phyloP scores from a whole-genome alignment of 1,284 basidiomycete genomes.

The Meripilus lineatus region DNA sequence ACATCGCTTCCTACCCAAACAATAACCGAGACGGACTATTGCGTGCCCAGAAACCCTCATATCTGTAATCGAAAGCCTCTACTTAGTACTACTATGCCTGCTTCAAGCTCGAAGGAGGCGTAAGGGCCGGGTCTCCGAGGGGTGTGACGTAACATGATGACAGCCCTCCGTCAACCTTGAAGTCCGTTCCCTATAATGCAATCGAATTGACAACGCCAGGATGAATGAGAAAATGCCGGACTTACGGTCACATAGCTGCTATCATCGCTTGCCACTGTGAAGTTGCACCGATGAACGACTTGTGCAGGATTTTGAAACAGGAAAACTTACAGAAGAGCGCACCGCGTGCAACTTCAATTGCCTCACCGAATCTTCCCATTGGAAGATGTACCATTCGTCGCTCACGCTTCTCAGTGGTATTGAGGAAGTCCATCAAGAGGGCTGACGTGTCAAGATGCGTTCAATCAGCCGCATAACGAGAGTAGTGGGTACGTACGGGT shows the following conservation, averaged over 20 bases:
- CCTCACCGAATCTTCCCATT: conserved; percentile 96
- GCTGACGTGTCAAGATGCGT: conserved; percentile 40
- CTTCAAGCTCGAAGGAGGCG: conserved; percentile 62
- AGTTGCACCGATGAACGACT: neutral
- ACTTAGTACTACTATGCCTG: conserved; percentile 5
- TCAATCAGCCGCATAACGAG: neutral
- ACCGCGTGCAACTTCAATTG: conserved; percentile 88
- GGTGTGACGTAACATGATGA: conserved; percentile 87
- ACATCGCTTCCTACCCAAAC: neutral
- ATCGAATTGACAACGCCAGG: conserved; percentile 8
- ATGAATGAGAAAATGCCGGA: conserved; percentile 14
- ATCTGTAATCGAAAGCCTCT: neutral
- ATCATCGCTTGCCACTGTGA: conserved; percentile 74
- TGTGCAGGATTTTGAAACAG: conserved; percentile 3
- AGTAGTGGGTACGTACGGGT: conserved; percentile 64
- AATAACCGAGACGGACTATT: too few relatives aligned
- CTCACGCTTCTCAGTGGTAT: conserved; percentile 94
- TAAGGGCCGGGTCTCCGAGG: conserved; percentile 59
- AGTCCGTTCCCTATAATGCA: conserved; percentile 74
- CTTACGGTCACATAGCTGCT: conserved; percentile 81
- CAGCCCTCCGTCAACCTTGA: conserved; percentile 91
- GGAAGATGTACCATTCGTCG: conserved; percentile 89
- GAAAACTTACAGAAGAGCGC: conserved; percentile 81
- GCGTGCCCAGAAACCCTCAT: neutral
- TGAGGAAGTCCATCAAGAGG: conserved; percentile 95